Percentiles rank a stretch among this genome's conserved stretches.
These are phyloP conservation scores for Trichoderma erinaceum DNA, from an alignment of 495 filamentous ascomycete species.

Conservation along the genomic window DNA sequence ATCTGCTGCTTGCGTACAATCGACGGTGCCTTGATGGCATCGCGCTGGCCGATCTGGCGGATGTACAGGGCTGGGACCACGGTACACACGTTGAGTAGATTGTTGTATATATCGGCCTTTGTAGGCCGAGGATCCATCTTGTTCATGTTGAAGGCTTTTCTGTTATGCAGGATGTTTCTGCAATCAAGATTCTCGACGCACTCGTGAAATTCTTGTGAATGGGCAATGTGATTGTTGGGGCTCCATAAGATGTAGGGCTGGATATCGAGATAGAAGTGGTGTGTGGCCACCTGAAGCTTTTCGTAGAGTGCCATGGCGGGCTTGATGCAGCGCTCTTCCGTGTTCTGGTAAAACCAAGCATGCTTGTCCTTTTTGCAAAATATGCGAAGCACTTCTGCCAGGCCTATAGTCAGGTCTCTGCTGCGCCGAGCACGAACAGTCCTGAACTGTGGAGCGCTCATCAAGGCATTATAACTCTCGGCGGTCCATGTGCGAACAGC, in stretches of 20 bases:
- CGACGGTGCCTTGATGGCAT: slow-evolving; percentile 21
- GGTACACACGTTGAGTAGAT: slow-evolving; percentile 23
- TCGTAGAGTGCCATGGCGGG: slow-evolving; percentile 28
- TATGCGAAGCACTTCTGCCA: slow-evolving; percentile 20
- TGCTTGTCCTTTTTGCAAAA: slow-evolving; percentile 20
- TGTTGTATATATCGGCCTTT: slow-evolving; percentile 19
- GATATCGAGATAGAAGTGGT: slow-evolving; percentile 26
- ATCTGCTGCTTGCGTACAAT: slow-evolving; percentile 26
- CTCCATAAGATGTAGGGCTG: slow-evolving; percentile 22
- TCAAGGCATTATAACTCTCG: slow-evolving; percentile 27
- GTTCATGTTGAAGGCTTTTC: slow-evolving; percentile 24
- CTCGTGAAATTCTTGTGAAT: slow-evolving; percentile 16
- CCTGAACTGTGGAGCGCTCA: slow-evolving; percentile 23
- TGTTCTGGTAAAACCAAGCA: slow-evolving; percentile 17
- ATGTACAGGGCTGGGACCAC: slow-evolving; percentile 25
- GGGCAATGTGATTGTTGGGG: slow-evolving; percentile 17
- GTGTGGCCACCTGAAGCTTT: slow-evolving; percentile 27
- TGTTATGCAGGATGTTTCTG: slow-evolving; percentile 27
- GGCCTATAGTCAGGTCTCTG: slow-evolving; percentile 18
- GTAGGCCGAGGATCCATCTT: slow-evolving; percentile 24
- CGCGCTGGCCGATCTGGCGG: slow-evolving; percentile 22
- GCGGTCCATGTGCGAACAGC: slow-evolving; percentile 29
- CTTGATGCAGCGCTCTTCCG: slow-evolving; percentile 22
- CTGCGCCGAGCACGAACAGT: slow-evolving; percentile 7
- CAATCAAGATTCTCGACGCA: slow-evolving; percentile 25